Evolutionary conservation across 305 asterid species (phyloP), one percentile per base, ranked within the genome.

Genomic region (Solanum aculeatissimum): DNA sequence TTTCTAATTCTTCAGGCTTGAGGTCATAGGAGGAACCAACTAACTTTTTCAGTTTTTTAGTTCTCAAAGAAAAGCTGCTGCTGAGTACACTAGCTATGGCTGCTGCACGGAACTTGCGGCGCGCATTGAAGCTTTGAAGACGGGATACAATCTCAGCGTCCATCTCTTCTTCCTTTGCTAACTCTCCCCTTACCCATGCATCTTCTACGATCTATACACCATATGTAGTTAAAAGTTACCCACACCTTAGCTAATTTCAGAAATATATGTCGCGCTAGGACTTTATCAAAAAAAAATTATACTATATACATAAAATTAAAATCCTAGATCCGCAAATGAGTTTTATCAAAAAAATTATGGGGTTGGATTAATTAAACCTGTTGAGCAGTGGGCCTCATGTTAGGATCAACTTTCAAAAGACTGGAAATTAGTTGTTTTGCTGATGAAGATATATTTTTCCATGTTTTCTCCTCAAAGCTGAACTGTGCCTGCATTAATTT

Each of bases 401-500:
- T 80, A 55, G 98, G 97, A 85, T 95, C 92, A 27, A 95, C 96
- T 80, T 89, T 88, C 54, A 95, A 88, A 83, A 95, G 98, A 85
- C 92, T 90, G 71, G 89, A 89, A 70, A 95, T 93, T 45, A 95
- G 91, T 72, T 93, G 91, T 42, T 91, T 91, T 8, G 94, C 98
- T 53, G 98, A 92, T 19, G 93, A 91, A 80, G 98, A 93, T 62
- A 93, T 92, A 74, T 92, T 92, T 85, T 95, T 95, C 98, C 97
- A 95, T 42, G 98, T 95, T 88, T 92, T 92, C 89, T 95, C 98
- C 70, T 93, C 92, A 89, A 95, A 95, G 86, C 94, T 95, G 88
- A 95, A 90, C 35, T 90, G 78, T 35, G 95, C 98, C 97, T 94
- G 92, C 74, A 83, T 70, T 14, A 45, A 47, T 62, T 55, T 35